Percentiles rank a stretch among this genome's conserved stretches.
Conservation (phyloP, 2,329 filamentous ascomycete species). For the Phaeosphaeriaceae sp. region DNA sequence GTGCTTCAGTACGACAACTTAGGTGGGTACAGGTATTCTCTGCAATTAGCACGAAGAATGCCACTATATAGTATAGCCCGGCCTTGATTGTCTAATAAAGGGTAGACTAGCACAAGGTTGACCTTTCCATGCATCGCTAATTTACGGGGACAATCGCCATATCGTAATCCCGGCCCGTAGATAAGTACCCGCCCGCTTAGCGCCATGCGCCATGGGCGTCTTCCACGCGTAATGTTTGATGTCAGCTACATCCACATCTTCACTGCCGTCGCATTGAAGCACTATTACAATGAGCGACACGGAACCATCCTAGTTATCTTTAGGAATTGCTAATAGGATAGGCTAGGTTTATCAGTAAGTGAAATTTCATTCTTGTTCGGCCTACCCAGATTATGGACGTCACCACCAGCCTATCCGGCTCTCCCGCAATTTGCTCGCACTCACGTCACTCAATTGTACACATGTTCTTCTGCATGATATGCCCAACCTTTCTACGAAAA, state of each 20-base stretch:
- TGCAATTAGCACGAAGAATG: too few relatives aligned
- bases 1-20: too few relatives aligned
- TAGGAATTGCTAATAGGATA: not conserved
- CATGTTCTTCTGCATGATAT: not conserved
- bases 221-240: slow-evolving; percentile 12
- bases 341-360: slow-evolving; percentile 25
- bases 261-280: slow-evolving; percentile 1
- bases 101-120: too few relatives aligned
- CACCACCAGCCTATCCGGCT: slow-evolving; percentile 31
- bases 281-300: not conserved
- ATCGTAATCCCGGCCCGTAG: not conserved
- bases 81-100: too few relatives aligned
- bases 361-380: slow-evolving; percentile 26
- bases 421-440: slow-evolving; percentile 22
- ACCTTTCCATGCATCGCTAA: too few relatives aligned
- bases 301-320: not conserved
- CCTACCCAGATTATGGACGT: slow-evolving; percentile 16
- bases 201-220: slow-evolving; percentile 10
- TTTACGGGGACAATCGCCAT: slow-evolving; percentile 13
- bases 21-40: too few relatives aligned
- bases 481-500: too few relatives aligned
- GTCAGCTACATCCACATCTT: not conserved
- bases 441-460: slow-evolving; percentile 17
- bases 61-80: too few relatives aligned
- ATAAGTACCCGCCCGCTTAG: slow-evolving; percentile 1